phyloP scores from a whole-genome alignment of 192 early-diverging fungal species.

The Coemansia sp. region DNA sequence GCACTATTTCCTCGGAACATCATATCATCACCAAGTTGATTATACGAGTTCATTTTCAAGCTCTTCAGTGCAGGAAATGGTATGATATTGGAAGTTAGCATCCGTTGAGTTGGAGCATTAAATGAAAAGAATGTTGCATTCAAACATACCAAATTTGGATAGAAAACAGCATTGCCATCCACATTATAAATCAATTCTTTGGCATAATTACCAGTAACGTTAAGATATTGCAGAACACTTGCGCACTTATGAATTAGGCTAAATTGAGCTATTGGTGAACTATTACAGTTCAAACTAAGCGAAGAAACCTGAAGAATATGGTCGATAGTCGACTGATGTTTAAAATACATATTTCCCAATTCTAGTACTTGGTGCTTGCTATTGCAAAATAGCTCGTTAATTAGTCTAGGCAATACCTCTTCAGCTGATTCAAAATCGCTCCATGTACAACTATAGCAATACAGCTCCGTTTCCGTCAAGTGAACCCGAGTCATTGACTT shows the following conservation, averaged over 20 bases:
- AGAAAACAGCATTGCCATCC: not conserved
- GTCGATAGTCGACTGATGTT: not conserved
- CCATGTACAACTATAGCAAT: not conserved
- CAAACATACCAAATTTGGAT: not conserved
- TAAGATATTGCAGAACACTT: not conserved
- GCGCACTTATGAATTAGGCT: not conserved
- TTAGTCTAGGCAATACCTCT: not conserved
- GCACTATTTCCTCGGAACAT: constrained; percentile 12
- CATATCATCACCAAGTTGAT: constrained; percentile 1
- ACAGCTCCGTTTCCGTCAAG: not conserved
- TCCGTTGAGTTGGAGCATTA: not conserved
- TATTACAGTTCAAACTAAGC: not conserved
- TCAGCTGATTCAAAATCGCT: not conserved
- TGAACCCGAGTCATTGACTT: not conserved
- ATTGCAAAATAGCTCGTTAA: not conserved
- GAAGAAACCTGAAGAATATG: not conserved
- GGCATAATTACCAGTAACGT: not conserved
- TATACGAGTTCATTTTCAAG: not conserved
- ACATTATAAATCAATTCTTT: not conserved
- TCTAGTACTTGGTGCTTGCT: not conserved
- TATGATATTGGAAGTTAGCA: not conserved
- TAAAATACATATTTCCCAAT: not conserved
- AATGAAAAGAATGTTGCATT: not conserved
- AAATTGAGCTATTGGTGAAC: not conserved
- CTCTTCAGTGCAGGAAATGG: not conserved